Base-by-base conservation (phyloP, 768 basidiomycete species). In the Porphyrellus cyaneotinctus region DNA sequence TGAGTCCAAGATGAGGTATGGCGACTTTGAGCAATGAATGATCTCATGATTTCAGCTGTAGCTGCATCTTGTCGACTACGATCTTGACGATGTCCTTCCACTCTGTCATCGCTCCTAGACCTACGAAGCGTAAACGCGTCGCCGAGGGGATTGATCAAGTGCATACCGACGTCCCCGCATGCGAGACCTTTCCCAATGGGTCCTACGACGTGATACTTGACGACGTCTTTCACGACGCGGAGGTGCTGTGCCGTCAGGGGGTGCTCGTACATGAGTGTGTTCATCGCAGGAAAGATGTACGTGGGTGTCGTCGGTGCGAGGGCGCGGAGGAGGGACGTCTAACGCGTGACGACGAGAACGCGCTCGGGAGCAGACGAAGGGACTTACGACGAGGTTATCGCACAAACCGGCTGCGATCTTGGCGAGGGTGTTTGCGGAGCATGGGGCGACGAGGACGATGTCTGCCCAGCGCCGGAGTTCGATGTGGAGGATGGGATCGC, bases 261-360 rank as follows among this genome's bases (percentile, higher is more conserved):
- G 65, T 98, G 95, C 53, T 89, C 83, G 64, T 91, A 98, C 95
- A 99, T 99, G 58, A 91, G 75, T 4, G 97, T 98, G 69, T 99
- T 99, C 95, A 98, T 99, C 0, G 95, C 97, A 2, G 95, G 95
- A 64, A 95, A 98, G 33, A 97, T 70, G 63, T 87, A 92, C 8
- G 91, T 93, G 8, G 89, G 88, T 0, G 91, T 97, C 7, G 80
- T 77, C 0, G 94, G 90, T 3, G 88, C 76, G 0, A 95, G 74
- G 0, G 92, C 95, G 20, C 92, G 84, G 54, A 97, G 79, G 4
- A 97, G 78, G 14, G 92, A 87, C 12, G 84, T 87, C 86, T 87
- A 57, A 30, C 22, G 18, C 24, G 5, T 4, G 2, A n/a, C 10
- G 30, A 38, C 37, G 37, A 8, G n/a, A 18, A 17, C 17, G 20